A percentile compares a stretch with the other conserved stretches of the same genome.
Evolutionary conservation across 1,284 basidiomycete genomes (phyloP).

Genomic region (Heterobasidion irregulare): DNA sequence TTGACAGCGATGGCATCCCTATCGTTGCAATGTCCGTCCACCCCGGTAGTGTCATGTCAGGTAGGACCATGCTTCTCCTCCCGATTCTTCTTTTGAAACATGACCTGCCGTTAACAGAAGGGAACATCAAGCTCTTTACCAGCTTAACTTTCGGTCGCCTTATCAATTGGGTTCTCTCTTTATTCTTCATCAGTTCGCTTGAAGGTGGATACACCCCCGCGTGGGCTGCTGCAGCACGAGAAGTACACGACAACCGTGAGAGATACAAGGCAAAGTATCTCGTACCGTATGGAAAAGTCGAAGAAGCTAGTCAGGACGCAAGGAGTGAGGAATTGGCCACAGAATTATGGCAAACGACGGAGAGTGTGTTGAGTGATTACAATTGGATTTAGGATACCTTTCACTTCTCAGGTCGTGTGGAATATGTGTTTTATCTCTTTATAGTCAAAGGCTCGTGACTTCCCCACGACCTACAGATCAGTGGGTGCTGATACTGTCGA

Average conservation of each 20-base stretch:
- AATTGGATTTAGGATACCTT: neutral
- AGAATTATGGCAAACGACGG: constrained; percentile 13
- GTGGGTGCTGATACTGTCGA: too few species aligned
- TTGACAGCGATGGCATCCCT: constrained; percentile 3
- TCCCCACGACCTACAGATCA: too few species aligned
- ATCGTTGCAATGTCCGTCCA: constrained; percentile 10
- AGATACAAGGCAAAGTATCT: constrained; percentile 15
- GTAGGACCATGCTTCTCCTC: constrained; percentile 1
- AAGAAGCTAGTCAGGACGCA: constrained; percentile 10
- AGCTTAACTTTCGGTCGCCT: constrained; percentile 7
- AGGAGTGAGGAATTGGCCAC: constrained; percentile 9
- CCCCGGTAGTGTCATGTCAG: constrained; percentile 13
- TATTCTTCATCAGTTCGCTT: constrained; percentile 9
- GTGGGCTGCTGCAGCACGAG: constrained; percentile 10
- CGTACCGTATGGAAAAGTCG: constrained; percentile 13
- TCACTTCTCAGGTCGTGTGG: too few species aligned
- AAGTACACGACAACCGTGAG: constrained; percentile 7
- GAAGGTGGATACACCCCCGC: constrained; percentile 12
- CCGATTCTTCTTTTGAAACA: neutral
- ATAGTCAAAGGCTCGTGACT: too few species aligned
- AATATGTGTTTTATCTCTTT: too few species aligned
- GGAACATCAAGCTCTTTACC: constrained; percentile 10
- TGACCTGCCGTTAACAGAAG: constrained; percentile 4
- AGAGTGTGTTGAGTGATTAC: neutral
- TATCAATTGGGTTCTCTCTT: constrained; percentile 9